These are phyloP conservation scores for Schizophyllum amplum DNA, from an alignment of 1,284 basidiomycete species.

Conservation along the genomic window DNA sequence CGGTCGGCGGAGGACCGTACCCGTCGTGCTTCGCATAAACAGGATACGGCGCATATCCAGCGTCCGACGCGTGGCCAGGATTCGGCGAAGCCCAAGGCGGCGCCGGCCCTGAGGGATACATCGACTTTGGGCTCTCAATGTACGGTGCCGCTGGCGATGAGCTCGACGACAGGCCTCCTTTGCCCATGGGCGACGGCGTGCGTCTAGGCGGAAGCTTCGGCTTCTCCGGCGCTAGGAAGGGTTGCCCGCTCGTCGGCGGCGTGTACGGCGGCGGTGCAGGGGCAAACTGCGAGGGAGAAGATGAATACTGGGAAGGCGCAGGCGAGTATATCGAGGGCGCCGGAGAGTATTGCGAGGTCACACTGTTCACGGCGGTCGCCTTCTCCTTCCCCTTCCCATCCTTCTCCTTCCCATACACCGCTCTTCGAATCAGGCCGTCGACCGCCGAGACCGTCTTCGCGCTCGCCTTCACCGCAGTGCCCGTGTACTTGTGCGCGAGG, in stretches of 20 bases:
- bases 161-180: no score
- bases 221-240: not conserved
- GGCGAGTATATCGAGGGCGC: conserved; percentile 2
- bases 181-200: not conserved
- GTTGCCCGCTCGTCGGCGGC: conserved; percentile 3
- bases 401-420: conserved; percentile 32
- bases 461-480: conserved; percentile 60
- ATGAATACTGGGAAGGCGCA: conserved; percentile 16
- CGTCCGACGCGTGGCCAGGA: not conserved
- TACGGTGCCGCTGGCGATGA: not conserved
- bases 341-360: conserved; percentile 8
- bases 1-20: conserved; percentile 15
- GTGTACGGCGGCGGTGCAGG: conserved; percentile 15
- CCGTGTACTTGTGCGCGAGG: conserved; percentile 55
- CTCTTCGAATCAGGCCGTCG: conserved; percentile 50
- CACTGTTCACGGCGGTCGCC: conserved; percentile 3
- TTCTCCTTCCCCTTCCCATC: conserved; percentile 22
- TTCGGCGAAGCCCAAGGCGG: not conserved
- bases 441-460: conserved; percentile 55
- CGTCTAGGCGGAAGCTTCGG: not conserved
- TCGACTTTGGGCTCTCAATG: not conserved
- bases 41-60: no score
- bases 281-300: no score
- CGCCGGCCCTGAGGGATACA: not conserved
- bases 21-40: not conserved